Conservation (phyloP, 306 rosid species). For the Vigna hirtella region DNA sequence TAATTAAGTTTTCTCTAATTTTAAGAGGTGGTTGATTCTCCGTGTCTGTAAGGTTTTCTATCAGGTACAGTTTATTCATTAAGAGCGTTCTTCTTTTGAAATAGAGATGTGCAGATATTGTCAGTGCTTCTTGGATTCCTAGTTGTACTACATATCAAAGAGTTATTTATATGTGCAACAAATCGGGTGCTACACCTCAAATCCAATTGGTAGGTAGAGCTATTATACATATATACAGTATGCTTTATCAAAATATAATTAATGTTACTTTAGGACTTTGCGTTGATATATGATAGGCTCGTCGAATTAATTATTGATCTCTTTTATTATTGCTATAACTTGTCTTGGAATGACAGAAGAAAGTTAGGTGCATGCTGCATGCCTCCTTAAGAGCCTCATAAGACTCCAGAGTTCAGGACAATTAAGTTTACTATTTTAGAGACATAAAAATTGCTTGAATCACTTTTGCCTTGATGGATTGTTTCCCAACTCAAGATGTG, state of each 20-base stretch:
- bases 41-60: conserved; percentile 19
- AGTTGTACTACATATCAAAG: conserved; percentile 6
- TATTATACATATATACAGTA: conserved; percentile 12
- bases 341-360: conserved; percentile 37
- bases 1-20: not conserved
- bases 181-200: conserved; percentile 16
- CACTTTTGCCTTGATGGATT: conserved; percentile 38
- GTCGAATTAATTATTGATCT: conserved; percentile 26
- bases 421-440: conserved; percentile 16
- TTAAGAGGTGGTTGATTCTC: conserved; percentile 9
- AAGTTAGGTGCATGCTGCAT: conserved; percentile 23
- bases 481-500: conserved; percentile 39
- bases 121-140: conserved; percentile 4
- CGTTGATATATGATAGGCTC: conserved; percentile 25
- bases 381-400: conserved; percentile 1
- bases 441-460: conserved; percentile 36
- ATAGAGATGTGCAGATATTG: conserved; percentile 6
- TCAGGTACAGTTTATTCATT: conserved; percentile 22
- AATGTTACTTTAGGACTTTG: not conserved
- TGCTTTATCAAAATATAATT: conserved; percentile 29
- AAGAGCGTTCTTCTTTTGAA: conserved; percentile 21
- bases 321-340: conserved; percentile 21
- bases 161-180: conserved; percentile 8
- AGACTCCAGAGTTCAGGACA: conserved; percentile 26
- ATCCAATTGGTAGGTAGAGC: conserved; percentile 29